Evolutionary conservation across 2,329 filamentous ascomycete genomes (phyloP).

Genomic region (Gliomastix tumulicola): DNA sequence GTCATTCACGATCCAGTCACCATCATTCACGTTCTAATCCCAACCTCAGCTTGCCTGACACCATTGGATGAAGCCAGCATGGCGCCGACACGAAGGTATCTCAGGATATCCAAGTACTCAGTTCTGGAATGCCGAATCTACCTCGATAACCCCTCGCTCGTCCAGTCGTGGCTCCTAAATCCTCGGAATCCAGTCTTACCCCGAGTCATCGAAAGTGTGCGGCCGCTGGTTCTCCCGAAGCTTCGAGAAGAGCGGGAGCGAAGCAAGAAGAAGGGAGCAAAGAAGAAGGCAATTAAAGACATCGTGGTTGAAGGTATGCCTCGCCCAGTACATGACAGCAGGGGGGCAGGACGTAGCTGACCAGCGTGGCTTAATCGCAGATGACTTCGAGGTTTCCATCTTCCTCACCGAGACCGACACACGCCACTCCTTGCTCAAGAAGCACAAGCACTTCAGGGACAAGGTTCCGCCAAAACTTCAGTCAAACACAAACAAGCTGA

Average conservation of each 20-base stretch:
- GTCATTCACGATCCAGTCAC: no score
- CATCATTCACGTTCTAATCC: no score
- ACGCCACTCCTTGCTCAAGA: conserved; percentile 78
- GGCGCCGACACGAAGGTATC: conserved; percentile 83
- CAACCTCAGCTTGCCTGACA: no score
- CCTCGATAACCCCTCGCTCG: conserved; percentile 80
- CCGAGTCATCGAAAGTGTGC: conserved; percentile 77
- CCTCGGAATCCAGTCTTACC: conserved; percentile 69
- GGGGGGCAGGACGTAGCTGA: no score
- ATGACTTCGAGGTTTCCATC: conserved; percentile 92
- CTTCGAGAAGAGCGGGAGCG: conserved; percentile 74
- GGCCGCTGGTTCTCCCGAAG: conserved; percentile 83
- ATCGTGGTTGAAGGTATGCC: conserved; percentile 68
- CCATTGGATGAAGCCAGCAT: no score
- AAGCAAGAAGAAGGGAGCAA: conserved; percentile 49
- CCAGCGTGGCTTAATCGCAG: no score
- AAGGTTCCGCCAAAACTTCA: conserved; percentile 43
- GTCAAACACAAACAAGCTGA: conserved; percentile 57
- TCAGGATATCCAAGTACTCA: conserved; percentile 87
- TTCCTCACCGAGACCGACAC: conserved; percentile 84
- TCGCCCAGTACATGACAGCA: no score
- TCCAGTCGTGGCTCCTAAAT: conserved; percentile 77
- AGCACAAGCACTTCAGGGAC: conserved; percentile 71
- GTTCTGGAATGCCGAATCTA: conserved; percentile 97
- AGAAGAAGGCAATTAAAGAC: conserved; percentile 85